Conservation (phyloP, 306 rosid species). For the Gillenia trifoliata region DNA sequence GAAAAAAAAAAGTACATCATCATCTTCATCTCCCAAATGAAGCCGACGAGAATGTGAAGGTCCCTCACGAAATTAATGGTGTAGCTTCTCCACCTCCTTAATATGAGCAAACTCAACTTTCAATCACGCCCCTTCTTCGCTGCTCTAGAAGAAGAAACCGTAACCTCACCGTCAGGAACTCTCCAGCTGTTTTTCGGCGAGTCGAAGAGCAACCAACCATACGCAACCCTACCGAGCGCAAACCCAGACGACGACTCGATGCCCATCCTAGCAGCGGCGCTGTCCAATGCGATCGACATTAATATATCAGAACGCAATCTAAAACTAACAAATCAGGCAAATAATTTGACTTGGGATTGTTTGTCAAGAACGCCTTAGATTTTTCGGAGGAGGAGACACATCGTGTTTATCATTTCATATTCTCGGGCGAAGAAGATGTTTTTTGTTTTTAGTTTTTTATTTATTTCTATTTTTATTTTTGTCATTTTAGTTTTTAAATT, state of each 20-base stretch:
- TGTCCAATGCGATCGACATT: conserved; percentile 35
- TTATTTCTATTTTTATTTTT: too few relatives aligned
- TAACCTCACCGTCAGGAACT: conserved; percentile 3
- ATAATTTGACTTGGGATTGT: not conserved
- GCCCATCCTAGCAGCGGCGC: conserved; percentile 26
- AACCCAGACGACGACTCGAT: conserved; percentile 24
- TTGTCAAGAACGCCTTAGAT: not conserved
- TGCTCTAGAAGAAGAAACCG: conserved; percentile 37
- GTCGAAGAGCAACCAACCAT: conserved; percentile 28
- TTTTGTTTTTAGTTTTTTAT: too few relatives aligned
- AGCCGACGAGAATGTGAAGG: too few relatives aligned
- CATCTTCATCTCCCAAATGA: too few relatives aligned
- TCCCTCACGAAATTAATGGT: too few relatives aligned
- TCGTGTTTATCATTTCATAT: not conserved
- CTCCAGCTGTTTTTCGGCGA: conserved; percentile 16
- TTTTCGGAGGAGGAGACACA: not conserved
- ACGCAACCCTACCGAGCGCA: conserved; percentile 14
- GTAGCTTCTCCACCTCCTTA: too few relatives aligned
- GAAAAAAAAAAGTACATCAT: too few relatives aligned
- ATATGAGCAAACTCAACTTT: too few relatives aligned
- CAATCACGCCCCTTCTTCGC: too few relatives aligned
- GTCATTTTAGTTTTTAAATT: too few relatives aligned
- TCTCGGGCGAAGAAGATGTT: too few relatives aligned
- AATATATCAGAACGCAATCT: not conserved
- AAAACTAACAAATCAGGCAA: not conserved